These are phyloP conservation scores for Jimgerdemannia flammicorona DNA, from an alignment of 192 early-diverging fungal genomes.

Conservation along the genomic window DNA sequence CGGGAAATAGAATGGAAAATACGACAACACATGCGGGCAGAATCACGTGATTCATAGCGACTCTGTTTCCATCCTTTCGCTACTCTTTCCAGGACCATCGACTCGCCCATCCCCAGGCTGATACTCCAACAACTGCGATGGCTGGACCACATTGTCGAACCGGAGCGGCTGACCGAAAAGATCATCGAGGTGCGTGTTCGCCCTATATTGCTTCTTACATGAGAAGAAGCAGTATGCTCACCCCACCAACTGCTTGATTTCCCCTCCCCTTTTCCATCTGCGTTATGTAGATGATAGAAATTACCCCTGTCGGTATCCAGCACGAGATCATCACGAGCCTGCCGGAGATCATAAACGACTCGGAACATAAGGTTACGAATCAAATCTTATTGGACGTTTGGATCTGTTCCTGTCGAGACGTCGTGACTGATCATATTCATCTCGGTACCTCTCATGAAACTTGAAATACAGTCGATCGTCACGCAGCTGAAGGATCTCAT, in stretches of 20 bases:
- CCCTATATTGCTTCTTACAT: too few relatives aligned
- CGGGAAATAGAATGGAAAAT: not conserved
- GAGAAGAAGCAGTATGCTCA: too few relatives aligned
- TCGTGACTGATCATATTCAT: not conserved
- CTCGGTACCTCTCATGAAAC: too few relatives aligned
- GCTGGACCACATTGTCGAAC: constrained; percentile 69
- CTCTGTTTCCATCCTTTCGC: not conserved
- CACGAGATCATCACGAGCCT: constrained; percentile 67
- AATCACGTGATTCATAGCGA: too few relatives aligned
- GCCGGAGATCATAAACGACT: constrained; percentile 74
- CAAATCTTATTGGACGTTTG: not conserved
- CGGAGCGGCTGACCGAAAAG: constrained; percentile 52
- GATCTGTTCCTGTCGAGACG: not conserved
- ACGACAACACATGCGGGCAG: not conserved
- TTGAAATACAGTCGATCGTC: constrained; percentile 38
- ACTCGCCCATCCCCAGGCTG: not conserved
- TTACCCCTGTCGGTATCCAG: constrained; percentile 62
- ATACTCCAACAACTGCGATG: constrained; percentile 67
- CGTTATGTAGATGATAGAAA: constrained; percentile 44
- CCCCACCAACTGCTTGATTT: too few relatives aligned
- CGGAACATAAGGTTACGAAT: constrained; percentile 49
- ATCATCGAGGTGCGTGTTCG: constrained; percentile 50
- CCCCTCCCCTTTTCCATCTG: too few relatives aligned
- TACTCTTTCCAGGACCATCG: not conserved
- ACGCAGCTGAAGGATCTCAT: constrained; percentile 57